Evolutionary conservation across 352 stramenopile species (phyloP).

Genomic region (Phytopythium montanum): DNA sequence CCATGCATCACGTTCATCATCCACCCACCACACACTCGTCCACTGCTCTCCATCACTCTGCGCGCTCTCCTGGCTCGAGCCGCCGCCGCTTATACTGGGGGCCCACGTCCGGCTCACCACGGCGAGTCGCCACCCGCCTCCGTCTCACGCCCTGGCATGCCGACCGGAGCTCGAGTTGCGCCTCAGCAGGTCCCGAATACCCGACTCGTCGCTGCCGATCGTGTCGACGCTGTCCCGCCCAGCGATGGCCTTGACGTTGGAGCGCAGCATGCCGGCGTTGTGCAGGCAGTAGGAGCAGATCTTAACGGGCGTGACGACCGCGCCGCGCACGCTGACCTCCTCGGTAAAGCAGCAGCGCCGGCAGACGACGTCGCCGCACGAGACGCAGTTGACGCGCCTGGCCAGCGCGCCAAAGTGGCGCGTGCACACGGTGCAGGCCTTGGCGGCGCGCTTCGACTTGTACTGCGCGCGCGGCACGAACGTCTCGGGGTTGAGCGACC

Average conservation of each 20-base stretch:
- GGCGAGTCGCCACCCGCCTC: too few species aligned
- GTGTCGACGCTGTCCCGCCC: conserved; percentile 18
- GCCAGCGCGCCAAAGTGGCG: conserved; percentile 24
- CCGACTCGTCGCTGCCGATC: conserved; percentile 15
- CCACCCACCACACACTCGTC: neutral
- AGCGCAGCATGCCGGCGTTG: conserved; percentile 14
- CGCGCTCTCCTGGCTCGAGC: neutral
- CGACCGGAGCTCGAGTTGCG: conserved; percentile 10
- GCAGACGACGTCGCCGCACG: conserved; percentile 25
- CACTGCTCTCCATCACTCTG: neutral
- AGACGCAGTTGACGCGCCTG: conserved; percentile 25
- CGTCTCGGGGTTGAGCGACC: conserved; percentile 23
- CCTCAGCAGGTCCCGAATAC: conserved; percentile 18
- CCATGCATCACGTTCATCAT: neutral
- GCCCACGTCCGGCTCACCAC: neutral
- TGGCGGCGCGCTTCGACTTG: conserved; percentile 17
- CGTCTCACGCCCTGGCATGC: neutral
- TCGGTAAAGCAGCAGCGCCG: conserved; percentile 20
- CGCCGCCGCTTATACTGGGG: conserved; percentile 5
- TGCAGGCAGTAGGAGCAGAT: conserved; percentile 26
- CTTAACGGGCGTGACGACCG: conserved; percentile 22
- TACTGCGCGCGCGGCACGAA: conserved; percentile 29
- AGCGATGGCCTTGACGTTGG: conserved; percentile 12
- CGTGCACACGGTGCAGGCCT: conserved; percentile 21
- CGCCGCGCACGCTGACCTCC: conserved; percentile 35